phyloP scores from a whole-genome alignment of 768 basidiomycete genomes.

The Boletus rubroflammeus region DNA sequence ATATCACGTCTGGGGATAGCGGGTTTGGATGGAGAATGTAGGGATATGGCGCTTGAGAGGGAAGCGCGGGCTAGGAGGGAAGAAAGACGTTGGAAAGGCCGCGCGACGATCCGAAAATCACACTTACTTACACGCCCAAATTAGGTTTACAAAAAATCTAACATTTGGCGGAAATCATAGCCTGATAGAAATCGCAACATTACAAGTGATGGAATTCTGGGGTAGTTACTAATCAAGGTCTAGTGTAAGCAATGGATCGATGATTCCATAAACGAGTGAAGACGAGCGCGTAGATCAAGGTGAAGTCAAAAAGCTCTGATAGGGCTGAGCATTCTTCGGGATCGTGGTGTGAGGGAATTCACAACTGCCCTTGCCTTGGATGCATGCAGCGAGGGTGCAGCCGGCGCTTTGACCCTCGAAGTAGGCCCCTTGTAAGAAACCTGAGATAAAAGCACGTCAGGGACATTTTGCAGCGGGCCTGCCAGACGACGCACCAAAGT shows the following conservation, averaged over 20 bases:
- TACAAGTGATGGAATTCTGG: too few species aligned
- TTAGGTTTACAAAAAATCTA: too few species aligned
- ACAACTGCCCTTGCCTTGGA: conserved; percentile 28
- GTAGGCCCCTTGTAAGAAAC: conserved; percentile 58
- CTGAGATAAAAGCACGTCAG: conserved; percentile 25
- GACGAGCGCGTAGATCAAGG: not conserved
- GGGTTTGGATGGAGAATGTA: too few species aligned
- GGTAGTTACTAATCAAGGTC: not conserved
- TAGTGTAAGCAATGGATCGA: not conserved
- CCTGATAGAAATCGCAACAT: too few species aligned
- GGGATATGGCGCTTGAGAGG: too few species aligned
- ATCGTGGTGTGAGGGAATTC: conserved; percentile 25
- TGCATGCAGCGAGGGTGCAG: conserved; percentile 39
- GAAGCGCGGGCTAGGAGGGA: too few species aligned
- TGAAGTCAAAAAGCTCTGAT: conserved; percentile 20
- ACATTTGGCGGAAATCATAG: too few species aligned
- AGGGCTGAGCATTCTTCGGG: conserved; percentile 34
- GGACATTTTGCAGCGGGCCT: not conserved
- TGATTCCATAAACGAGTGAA: too few species aligned
- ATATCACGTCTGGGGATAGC: too few species aligned
- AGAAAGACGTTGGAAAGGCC: too few species aligned
- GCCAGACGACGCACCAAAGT: conserved; percentile 49
- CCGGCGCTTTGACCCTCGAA: conserved; percentile 48
- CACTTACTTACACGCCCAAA: too few species aligned
- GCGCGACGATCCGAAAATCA: too few species aligned